Base-by-base conservation (phyloP, 202 grass and related monocot species). In the Eragrostis tef region DNA sequence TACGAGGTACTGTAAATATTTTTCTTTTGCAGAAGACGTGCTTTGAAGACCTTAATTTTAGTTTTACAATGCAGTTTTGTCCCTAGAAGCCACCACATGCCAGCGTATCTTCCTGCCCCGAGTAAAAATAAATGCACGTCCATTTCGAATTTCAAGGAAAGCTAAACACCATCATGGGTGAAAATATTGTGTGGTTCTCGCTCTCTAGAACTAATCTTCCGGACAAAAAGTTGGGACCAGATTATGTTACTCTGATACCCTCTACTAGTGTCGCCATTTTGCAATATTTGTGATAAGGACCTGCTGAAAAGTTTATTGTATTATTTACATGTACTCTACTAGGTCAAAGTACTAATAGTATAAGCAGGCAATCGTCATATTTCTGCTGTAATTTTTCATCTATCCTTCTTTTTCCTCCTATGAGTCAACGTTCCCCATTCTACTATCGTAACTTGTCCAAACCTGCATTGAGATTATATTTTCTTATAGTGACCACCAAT, bases 1-100 rank as follows among this genome's bases (percentile, higher is more conserved):
- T 78, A 52, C 10, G 79, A 17, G 58, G 82, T 27, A 45, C 67
- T 56, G 53, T 34, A 42, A 24, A 24, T 39, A 36, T 68, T 84
- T 54, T 57, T 81, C 78, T 60, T 78, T 72, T 84, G 21, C 41
- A 79, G 78, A 79, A 74, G 74, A 69, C 39, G 79, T 49, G 79
- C 14, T 70, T 62, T 81, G 15, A 70, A 25, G 11, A 11, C 75
- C 74, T 82, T n/a, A 74, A 31, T 79, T 78, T 86, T 89, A 59
- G 83, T 67, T n/a, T 67, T 86, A 75, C 65, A 51, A 89, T 22
- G 52, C 13, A 34, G 44, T 72, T 62, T 60, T 43, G 49, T 57
- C 47, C n/a, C 9, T 54, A 71, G 49, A 61, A 39, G 50, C 49
- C 13, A 36, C 78, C 36, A 58, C 65, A 69, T 44, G 44, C 8